Conservation (phyloP, 2,329 filamentous ascomycete genomes). For the Aplosporella prunicola region DNA sequence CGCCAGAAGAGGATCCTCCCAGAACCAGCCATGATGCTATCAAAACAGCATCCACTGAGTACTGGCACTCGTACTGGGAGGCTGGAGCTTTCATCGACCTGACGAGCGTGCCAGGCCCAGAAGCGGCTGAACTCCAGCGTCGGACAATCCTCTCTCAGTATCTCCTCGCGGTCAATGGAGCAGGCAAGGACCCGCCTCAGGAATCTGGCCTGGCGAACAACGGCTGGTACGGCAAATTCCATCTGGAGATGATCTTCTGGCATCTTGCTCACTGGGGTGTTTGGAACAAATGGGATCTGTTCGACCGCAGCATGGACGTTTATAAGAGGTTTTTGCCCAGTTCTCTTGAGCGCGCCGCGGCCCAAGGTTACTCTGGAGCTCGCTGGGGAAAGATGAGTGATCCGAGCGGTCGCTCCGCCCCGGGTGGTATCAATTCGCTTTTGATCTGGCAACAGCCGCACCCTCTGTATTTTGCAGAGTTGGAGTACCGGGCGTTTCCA, state of each 20-base stretch:
- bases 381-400: constrained; percentile 50
- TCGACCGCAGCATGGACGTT: constrained; percentile 38
- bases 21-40: constrained; percentile 17
- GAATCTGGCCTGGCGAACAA: constrained; percentile 43
- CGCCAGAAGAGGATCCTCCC: constrained; percentile 15
- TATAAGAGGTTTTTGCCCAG: constrained; percentile 40
- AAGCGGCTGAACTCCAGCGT: constrained; percentile 43
- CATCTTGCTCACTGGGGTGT: constrained; percentile 43
- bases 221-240: constrained; percentile 50
- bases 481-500: constrained; percentile 42
- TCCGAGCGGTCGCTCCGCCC: constrained; percentile 45
- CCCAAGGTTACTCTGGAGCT: constrained; percentile 35
- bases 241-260: constrained; percentile 48
- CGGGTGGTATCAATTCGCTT: constrained; percentile 52
- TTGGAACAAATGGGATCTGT: constrained; percentile 39
- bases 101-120: constrained; percentile 28
- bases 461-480: constrained; percentile 50
- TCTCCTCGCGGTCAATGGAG: constrained; percentile 44
- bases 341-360: constrained; percentile 25
- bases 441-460: constrained; percentile 57
- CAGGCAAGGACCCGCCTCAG: constrained; percentile 41
- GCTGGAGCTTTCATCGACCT: constrained; percentile 45
- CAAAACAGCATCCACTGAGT: constrained; percentile 26
- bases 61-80: constrained; percentile 45
- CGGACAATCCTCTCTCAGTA: constrained; percentile 47